These are phyloP conservation scores for Candida tibetensis DNA, from an alignment of 805 yeast species.

Conservation along the genomic window DNA sequence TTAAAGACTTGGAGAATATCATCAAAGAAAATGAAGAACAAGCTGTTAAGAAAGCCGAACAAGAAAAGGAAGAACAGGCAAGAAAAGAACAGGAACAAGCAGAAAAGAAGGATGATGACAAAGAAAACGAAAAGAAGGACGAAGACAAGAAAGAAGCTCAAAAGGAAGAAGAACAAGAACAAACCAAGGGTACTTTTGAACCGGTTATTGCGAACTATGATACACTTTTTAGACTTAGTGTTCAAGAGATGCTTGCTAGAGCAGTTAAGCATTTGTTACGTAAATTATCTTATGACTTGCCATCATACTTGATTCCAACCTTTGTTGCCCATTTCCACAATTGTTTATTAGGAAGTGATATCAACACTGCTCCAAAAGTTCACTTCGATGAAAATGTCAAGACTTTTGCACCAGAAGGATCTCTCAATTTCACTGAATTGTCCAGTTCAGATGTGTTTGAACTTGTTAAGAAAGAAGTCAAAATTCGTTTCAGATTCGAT, in stretches of 20 bases:
- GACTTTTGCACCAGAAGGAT: slow-evolving; percentile 41
- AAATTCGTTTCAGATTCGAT: slow-evolving; percentile 58
- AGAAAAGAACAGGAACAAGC: slow-evolving; percentile 18
- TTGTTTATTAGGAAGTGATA: slow-evolving; percentile 54
- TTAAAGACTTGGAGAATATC: slow-evolving; percentile 15
- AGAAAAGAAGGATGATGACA: slow-evolving; percentile 23
- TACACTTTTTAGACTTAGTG: slow-evolving; percentile 47
- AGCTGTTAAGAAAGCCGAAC: slow-evolving; percentile 24
- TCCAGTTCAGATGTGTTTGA: slow-evolving; percentile 45
- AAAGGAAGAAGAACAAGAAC: slow-evolving; percentile 22
- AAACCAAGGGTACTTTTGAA: slow-evolving; percentile 38
- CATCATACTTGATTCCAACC: slow-evolving; percentile 53
- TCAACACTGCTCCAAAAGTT: slow-evolving; percentile 40
- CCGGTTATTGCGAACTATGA: slow-evolving; percentile 43
- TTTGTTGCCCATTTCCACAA: slow-evolving; percentile 72
- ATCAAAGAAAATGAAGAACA: slow-evolving; percentile 25
- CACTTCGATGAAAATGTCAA: slow-evolving; percentile 40
- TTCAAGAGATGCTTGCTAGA: slow-evolving; percentile 76
- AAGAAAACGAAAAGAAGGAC: slow-evolving; percentile 20
- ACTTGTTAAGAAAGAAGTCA: slow-evolving; percentile 52
- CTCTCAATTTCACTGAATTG: slow-evolving; percentile 42
- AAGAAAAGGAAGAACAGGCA: slow-evolving; percentile 27
- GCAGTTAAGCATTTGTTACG: slow-evolving; percentile 74
- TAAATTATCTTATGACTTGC: slow-evolving; percentile 41
- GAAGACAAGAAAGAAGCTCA: slow-evolving; percentile 29